These are phyloP conservation scores for Takakia lepidozioides DNA, from an alignment of 225 moss, liverwort and hornwort genomes.

Conservation along the genomic window DNA sequence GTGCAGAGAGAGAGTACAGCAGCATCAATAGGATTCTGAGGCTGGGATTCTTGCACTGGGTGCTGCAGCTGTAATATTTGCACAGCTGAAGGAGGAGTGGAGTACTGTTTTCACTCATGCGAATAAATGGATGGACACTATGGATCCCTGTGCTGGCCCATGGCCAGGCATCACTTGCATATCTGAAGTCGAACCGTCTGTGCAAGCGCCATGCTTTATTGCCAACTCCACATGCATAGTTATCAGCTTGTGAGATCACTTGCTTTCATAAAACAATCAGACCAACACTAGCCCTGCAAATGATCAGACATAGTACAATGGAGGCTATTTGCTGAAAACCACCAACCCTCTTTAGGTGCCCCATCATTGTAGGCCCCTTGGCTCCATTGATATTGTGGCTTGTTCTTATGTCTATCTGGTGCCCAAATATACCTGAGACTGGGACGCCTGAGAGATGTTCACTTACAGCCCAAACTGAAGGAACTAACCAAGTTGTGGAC, in stretches of 20 bases:
- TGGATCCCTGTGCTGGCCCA: conserved; percentile 49
- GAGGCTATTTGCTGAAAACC: conserved; percentile 4
- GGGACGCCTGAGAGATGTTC: too few relatives aligned
- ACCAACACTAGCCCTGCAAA: not conserved
- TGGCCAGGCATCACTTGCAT: conserved; percentile 59
- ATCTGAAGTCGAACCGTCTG: not conserved
- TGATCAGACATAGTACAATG: not conserved
- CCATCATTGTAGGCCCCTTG: not conserved
- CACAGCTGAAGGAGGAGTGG: too few relatives aligned
- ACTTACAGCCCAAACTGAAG: too few relatives aligned
- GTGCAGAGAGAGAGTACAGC: too few relatives aligned
- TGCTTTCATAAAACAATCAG: not conserved
- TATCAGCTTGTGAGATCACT: conserved; percentile 24
- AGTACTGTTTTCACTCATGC: too few relatives aligned
- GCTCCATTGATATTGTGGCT: not conserved
- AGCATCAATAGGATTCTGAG: too few relatives aligned
- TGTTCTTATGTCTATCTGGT: not conserved
- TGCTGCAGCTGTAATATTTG: too few relatives aligned
- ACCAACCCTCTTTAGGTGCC: not conserved
- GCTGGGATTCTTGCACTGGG: too few relatives aligned
- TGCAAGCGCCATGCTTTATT: conserved; percentile 29
- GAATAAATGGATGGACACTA: conserved; percentile 50
- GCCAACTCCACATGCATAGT: conserved; percentile 45
- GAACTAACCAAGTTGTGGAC: too few relatives aligned
- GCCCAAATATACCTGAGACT: too few relatives aligned